These are phyloP conservation scores for Beverwykella pulmonaria DNA, from an alignment of 495 filamentous ascomycete genomes.

Conservation along the genomic window DNA sequence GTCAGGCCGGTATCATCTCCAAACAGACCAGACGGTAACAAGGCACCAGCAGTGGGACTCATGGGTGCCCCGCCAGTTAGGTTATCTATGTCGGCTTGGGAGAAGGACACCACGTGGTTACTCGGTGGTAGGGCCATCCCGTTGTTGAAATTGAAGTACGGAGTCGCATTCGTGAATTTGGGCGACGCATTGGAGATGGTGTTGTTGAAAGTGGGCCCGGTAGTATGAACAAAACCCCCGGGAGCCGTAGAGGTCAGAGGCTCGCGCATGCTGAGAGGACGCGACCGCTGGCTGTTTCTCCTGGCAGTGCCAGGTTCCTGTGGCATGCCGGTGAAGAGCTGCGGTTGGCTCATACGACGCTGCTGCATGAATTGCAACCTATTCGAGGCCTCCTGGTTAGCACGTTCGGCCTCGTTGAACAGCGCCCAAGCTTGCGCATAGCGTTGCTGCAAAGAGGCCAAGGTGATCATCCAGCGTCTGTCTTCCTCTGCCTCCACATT, in stretches of 20 bases:
- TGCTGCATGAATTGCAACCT: constrained; percentile 29
- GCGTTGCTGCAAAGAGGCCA: constrained; percentile 54
- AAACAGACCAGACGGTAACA: constrained; percentile 49
- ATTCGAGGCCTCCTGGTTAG: constrained; percentile 22
- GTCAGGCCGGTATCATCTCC: constrained; percentile 40
- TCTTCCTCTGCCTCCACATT: constrained; percentile 60
- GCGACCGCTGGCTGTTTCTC: constrained; percentile 30
- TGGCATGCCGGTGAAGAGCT: constrained; percentile 23
- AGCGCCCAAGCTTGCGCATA: constrained; percentile 44
- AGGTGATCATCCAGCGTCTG: constrained; percentile 57
- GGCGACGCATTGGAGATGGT: constrained; percentile 40
- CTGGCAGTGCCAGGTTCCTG: constrained; percentile 16
- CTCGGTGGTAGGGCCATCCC: constrained; percentile 40
- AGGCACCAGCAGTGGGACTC: constrained; percentile 46
- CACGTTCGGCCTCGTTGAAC: constrained; percentile 33
- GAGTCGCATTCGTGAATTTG: constrained; percentile 25
- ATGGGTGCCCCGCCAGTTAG: constrained; percentile 47
- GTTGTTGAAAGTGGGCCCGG: constrained; percentile 32
- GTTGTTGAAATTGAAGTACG: constrained; percentile 47
- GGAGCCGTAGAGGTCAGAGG: constrained; percentile 23
- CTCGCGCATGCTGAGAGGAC: constrained; percentile 38
- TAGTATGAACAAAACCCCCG: constrained; percentile 29
- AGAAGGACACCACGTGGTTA: constrained; percentile 26
- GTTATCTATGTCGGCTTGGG: constrained; percentile 43
- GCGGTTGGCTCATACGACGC: constrained; percentile 37